Evolutionary conservation across 495 filamentous ascomycete genomes (phyloP).

Genomic region (Penicillium fimorum): DNA sequence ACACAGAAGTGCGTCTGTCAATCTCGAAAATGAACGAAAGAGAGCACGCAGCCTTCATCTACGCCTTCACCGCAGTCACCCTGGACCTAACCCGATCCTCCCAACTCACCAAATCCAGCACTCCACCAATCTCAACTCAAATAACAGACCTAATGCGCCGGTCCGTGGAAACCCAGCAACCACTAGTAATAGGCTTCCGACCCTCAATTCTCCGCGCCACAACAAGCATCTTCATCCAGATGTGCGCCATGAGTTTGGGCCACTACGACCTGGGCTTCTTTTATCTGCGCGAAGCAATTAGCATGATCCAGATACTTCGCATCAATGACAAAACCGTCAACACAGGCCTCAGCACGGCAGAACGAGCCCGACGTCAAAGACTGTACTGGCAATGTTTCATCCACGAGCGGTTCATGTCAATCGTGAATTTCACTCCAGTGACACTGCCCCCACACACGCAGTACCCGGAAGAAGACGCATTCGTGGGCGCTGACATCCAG

Average conservation of each 20-base stretch:
- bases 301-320: constrained; percentile 27
- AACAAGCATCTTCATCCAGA: constrained; percentile 26
- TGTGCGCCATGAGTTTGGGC: constrained; percentile 27
- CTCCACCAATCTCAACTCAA: constrained; percentile 12
- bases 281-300: constrained; percentile 34
- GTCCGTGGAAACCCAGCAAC: constrained; percentile 26
- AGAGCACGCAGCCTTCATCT: constrained; percentile 26
- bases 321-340: constrained; percentile 20
- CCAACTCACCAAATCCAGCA: not conserved
- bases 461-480: constrained; percentile 26
- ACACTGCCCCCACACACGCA: constrained; percentile 18
- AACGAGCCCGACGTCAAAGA: constrained; percentile 28
- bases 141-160: constrained; percentile 22
- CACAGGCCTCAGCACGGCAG: constrained; percentile 13
- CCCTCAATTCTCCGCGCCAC: constrained; percentile 23
- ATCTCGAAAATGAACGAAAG: constrained; percentile 24
- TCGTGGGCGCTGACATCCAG: constrained; percentile 17
- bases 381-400: constrained; percentile 36
- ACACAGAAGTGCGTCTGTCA: constrained; percentile 18
- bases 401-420: constrained; percentile 33
- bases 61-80: constrained; percentile 31
- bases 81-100: constrained; percentile 23
- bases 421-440: constrained; percentile 24
- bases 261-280: constrained; percentile 30
- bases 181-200: constrained; percentile 19